These are phyloP conservation scores for Metschnikowia borealis DNA, from an alignment of 805 yeast species.

Conservation along the genomic window DNA sequence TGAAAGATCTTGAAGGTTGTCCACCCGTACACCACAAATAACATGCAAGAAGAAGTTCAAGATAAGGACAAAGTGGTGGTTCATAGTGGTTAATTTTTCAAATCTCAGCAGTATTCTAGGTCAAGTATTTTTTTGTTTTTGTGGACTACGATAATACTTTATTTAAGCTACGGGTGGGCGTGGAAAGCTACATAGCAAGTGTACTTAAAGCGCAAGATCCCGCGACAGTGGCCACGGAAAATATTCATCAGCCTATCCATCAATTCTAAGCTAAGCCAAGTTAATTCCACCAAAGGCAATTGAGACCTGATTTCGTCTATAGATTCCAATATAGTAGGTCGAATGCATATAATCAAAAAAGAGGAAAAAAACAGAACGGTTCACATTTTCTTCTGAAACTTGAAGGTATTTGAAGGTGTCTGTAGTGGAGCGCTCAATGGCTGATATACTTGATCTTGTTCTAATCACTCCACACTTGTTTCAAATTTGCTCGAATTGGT, in stretches of 20 bases:
- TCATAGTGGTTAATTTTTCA: too few species aligned
- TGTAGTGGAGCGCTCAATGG: too few species aligned
- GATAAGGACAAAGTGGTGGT: neutral
- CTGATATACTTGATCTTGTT: too few species aligned
- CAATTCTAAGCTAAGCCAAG: neutral
- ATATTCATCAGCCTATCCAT: neutral
- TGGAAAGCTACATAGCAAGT: neutral
- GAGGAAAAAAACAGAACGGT: too few species aligned
- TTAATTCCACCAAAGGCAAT: neutral
- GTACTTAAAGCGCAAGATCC: neutral
- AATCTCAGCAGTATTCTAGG: too few species aligned
- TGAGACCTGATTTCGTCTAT: neutral
- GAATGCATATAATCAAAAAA: too few species aligned
- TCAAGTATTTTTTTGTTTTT: neutral
- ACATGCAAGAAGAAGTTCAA: neutral
- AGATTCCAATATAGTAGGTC: too few species aligned
- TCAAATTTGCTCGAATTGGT: too few species aligned
- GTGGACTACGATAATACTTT: neutral
- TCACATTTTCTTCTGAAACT: too few species aligned
- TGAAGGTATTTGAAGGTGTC: too few species aligned
- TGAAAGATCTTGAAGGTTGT: neutral
- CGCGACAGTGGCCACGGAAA: neutral
- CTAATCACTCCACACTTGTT: too few species aligned
- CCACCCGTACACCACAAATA: slow-evolving; percentile 1
- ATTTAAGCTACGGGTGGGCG: neutral